Evolutionary conservation across 345 rosid genomes (phyloP).

Genomic region (Odontarrhena argentea): DNA sequence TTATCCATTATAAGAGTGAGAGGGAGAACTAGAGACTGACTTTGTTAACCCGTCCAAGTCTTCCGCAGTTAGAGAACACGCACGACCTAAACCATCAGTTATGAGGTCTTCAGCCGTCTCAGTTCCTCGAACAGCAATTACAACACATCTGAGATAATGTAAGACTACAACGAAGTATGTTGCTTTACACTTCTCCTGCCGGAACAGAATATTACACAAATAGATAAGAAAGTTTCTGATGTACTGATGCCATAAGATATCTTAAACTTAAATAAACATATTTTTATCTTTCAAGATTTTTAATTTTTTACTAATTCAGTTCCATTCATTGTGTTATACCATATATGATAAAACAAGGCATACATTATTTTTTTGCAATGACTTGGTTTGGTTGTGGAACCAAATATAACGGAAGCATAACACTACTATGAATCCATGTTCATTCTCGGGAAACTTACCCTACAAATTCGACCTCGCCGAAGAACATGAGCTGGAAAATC

Average conservation of each 20-base stretch:
- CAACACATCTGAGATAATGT: constrained; percentile 68
- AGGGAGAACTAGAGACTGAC: constrained; percentile 46
- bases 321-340: not conserved
- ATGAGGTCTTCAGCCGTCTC: constrained; percentile 97
- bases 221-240: constrained; percentile 11
- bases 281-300: not conserved
- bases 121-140: constrained; percentile 87
- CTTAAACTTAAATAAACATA: not conserved
- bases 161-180: constrained; percentile 87
- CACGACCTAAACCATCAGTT: constrained; percentile 87
- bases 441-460: constrained; percentile 43
- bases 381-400: not conserved
- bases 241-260: constrained; percentile 1
- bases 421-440: not conserved
- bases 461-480: constrained; percentile 76
- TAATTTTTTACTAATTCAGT: not conserved
- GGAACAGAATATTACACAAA: constrained; percentile 19
- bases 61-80: constrained; percentile 56
- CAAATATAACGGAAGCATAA: constrained; percentile 8
- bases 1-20: not conserved
- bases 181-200: constrained; percentile 77
- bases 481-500: constrained; percentile 66
- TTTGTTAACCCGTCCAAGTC: constrained; percentile 81
- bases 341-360: constrained; percentile 10
- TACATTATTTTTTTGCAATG: not conserved